Evolutionary conservation across 805 yeast genomes (phyloP).

Genomic region (Ogataea zsoltii): DNA sequence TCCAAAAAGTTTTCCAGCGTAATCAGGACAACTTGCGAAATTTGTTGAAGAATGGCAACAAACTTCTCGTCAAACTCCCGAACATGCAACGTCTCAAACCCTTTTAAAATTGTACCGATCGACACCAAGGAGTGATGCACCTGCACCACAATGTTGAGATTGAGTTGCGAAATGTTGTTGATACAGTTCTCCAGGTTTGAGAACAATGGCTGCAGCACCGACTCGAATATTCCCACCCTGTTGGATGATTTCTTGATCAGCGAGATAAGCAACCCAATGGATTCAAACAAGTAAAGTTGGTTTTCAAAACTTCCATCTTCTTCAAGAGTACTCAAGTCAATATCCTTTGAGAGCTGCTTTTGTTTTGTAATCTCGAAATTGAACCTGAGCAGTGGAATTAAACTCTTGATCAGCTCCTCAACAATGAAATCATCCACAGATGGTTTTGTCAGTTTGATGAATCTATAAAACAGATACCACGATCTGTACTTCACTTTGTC

Average conservation of each 20-base stretch:
- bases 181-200: slow-evolving; percentile 68
- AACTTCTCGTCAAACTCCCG: slow-evolving; percentile 36
- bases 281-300: slow-evolving; percentile 82
- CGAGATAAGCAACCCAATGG: slow-evolving; percentile 75
- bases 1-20: slow-evolving; percentile 75
- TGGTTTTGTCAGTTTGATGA: slow-evolving; percentile 75
- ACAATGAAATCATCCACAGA: slow-evolving; percentile 49
- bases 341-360: slow-evolving; percentile 25
- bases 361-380: slow-evolving; percentile 50
- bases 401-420: slow-evolving; percentile 57
- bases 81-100: slow-evolving; percentile 52
- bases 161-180: slow-evolving; percentile 34
- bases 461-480: slow-evolving; percentile 88
- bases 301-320: slow-evolving; percentile 67
- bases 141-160: slow-evolving; percentile 56
- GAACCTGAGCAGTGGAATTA: slow-evolving; percentile 63
- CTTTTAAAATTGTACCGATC: slow-evolving; percentile 86
- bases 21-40: slow-evolving; percentile 77
- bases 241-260: slow-evolving; percentile 44
- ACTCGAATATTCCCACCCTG: slow-evolving; percentile 54
- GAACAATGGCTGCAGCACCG: slow-evolving; percentile 74
- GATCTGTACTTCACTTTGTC: slow-evolving; percentile 79
- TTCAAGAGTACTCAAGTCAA: slow-evolving; percentile 43
- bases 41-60: slow-evolving; percentile 33
- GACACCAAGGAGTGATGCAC: slow-evolving; percentile 88